These are phyloP conservation scores for Boletus sp. DNA, from an alignment of 768 basidiomycete genomes.

Conservation along the genomic window DNA sequence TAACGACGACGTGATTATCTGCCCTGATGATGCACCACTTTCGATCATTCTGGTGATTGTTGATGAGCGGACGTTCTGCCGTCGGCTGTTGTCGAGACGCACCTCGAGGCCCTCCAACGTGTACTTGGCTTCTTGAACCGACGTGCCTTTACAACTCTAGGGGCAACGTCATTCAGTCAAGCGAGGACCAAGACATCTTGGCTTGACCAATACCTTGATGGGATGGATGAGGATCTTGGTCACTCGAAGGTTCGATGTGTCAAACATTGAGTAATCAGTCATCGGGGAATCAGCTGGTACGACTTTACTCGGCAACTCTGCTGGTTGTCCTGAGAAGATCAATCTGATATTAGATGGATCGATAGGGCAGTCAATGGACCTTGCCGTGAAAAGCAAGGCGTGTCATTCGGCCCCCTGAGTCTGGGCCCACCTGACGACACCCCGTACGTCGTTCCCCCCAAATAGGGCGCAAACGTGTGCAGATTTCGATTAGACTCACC, in stretches of 20 bases:
- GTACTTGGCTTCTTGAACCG: conserved; percentile 54
- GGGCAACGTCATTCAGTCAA: background rate
- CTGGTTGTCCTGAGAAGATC: conserved; percentile 12
- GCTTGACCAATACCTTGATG: conserved; percentile 47
- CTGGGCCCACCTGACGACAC: background rate
- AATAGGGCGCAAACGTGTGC: background rate
- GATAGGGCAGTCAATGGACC: background rate
- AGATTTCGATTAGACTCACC: conserved; percentile 14
- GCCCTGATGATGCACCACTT: conserved; percentile 68
- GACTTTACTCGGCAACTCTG: background rate
- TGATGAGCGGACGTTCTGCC: background rate
- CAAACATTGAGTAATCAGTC: conserved; percentile 22
- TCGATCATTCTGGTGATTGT: conserved; percentile 58
- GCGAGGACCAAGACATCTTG: background rate
- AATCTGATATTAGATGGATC: conserved; percentile 7
- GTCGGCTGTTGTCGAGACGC: conserved; percentile 9
- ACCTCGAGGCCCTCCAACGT: conserved; percentile 69
- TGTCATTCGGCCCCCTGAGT: background rate
- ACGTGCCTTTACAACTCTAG: conserved; percentile 71
- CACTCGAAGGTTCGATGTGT: conserved; percentile 40
- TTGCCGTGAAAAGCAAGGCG: background rate
- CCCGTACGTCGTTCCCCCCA: background rate
- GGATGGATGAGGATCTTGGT: conserved; percentile 64
- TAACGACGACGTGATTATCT: conserved; percentile 52
- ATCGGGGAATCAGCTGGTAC: background rate